phyloP scores from a whole-genome alignment of 768 basidiomycete species.

The Cystoderma amianthinum region DNA sequence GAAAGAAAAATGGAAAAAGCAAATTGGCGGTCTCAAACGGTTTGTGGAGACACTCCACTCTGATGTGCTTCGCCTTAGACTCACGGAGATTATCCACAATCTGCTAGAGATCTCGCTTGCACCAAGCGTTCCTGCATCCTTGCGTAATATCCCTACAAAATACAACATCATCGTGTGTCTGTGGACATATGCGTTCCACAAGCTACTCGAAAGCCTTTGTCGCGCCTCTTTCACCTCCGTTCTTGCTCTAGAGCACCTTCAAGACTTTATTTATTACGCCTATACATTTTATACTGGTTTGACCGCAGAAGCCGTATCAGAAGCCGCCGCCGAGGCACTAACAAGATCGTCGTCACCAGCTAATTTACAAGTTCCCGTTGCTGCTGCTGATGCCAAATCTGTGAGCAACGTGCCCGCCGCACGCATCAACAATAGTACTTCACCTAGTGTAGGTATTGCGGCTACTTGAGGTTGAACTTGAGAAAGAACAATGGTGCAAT shows the following conservation, averaged over 20 bases:
- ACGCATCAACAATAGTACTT: constrained; percentile 57
- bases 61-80: constrained; percentile 32
- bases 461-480: constrained; percentile 85
- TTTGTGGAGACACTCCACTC: constrained; percentile 32
- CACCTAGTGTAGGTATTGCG: constrained; percentile 77
- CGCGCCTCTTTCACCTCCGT: constrained; percentile 67
- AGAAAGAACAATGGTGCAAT: constrained; percentile 86
- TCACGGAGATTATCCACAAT: constrained; percentile 87
- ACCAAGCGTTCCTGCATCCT: constrained; percentile 80
- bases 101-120: constrained; percentile 82
- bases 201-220: constrained; percentile 84
- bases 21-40: constrained; percentile 81
- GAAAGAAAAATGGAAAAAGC: constrained; percentile 69
- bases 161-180: constrained; percentile 94
- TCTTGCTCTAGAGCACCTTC: constrained; percentile 82
- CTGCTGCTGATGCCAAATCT: constrained; percentile 25
- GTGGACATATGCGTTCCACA: constrained; percentile 90
- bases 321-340: constrained; percentile 28
- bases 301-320: constrained; percentile 50
- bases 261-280: constrained; percentile 92
- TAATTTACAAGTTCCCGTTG: constrained; percentile 7
- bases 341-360: constrained; percentile 10
- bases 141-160: constrained; percentile 85
- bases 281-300: constrained; percentile 90
- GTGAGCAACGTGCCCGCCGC: constrained; percentile 44